Conservation (phyloP, 768 basidiomycete species). For the Crucibulum laeve region DNA sequence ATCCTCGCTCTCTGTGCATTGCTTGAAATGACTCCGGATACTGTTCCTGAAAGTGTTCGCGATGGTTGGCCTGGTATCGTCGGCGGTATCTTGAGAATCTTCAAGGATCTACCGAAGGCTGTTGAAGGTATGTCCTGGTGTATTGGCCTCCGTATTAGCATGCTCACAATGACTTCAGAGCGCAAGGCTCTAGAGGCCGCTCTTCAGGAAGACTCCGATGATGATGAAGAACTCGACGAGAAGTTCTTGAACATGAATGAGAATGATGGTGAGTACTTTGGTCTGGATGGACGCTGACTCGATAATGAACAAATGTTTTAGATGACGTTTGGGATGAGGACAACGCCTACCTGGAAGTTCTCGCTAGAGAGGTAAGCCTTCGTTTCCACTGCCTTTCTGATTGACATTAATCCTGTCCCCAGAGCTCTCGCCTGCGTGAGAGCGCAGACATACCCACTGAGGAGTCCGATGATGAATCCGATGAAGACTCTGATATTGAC, state of each 20-base stretch:
- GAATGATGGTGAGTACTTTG: slow-evolving; percentile 41
- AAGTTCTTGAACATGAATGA: slow-evolving; percentile 53
- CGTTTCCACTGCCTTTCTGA: background rate
- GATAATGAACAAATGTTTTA: slow-evolving; percentile 18
- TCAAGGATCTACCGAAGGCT: slow-evolving; percentile 76
- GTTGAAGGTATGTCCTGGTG: slow-evolving; percentile 46
- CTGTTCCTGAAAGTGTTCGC: slow-evolving; percentile 54
- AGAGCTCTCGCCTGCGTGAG: slow-evolving; percentile 74
- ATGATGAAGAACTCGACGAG: slow-evolving; percentile 35
- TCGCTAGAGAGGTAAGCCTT: slow-evolving; percentile 68
- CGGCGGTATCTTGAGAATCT: slow-evolving; percentile 62
- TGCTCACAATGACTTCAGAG: slow-evolving; percentile 27
- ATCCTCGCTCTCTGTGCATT: slow-evolving; percentile 73
- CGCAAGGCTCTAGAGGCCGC: slow-evolving; percentile 56
- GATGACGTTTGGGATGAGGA: slow-evolving; percentile 92
- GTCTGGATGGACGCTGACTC: background rate
- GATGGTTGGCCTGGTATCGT: slow-evolving; percentile 79
- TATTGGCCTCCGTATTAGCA: background rate
- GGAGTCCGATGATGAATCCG: slow-evolving; percentile 49
- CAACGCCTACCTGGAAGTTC: slow-evolving; percentile 82
- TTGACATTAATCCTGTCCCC: background rate
- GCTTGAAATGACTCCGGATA: slow-evolving; percentile 60
- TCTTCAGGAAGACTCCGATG: slow-evolving; percentile 22
- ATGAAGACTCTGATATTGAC: slow-evolving; percentile 56
- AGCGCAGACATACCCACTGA: slow-evolving; percentile 53